phyloP scores from a whole-genome alignment of 2,329 filamentous ascomycete species.

The Endoconidiophora laricicola region DNA sequence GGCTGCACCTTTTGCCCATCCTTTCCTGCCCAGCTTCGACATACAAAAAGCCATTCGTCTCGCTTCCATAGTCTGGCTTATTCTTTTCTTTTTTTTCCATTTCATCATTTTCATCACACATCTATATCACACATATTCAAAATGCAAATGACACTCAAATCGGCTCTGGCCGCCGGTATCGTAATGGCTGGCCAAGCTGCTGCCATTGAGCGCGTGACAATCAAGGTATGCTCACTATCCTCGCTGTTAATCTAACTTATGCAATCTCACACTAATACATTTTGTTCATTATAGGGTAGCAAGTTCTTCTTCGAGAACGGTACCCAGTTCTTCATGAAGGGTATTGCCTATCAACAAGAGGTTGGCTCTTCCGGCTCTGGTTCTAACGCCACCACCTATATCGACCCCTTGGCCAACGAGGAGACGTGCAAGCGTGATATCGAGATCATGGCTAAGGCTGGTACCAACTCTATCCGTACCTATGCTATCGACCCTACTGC shows the following conservation, averaged over 20 bases:
- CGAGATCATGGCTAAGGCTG: constrained; percentile 58
- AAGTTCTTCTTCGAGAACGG: constrained; percentile 81
- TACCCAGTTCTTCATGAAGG: constrained; percentile 62
- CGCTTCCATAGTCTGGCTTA: not conserved
- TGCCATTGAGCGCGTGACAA: constrained; percentile 41
- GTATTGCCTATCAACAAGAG: constrained; percentile 89
- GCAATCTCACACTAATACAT: not conserved
- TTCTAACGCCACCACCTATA: constrained; percentile 38
- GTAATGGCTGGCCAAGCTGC: constrained; percentile 26
- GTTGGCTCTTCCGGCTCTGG: constrained; percentile 37
- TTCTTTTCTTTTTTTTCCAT: constrained; percentile 1
- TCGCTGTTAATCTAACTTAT: not conserved
- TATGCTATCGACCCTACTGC: constrained; percentile 74
- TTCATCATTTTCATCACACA: not conserved
- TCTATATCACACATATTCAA: constrained; percentile 12
- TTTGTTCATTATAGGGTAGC: constrained; percentile 35
- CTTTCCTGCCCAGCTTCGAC: not conserved
- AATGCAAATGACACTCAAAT: constrained; percentile 18
- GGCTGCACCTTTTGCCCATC: not conserved
- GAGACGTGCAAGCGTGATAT: constrained; percentile 68
- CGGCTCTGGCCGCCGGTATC: constrained; percentile 23
- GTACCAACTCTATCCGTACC: constrained; percentile 86
- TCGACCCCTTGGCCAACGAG: constrained; percentile 65
- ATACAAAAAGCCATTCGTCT: constrained; percentile 3
- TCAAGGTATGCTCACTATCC: constrained; percentile 38